Evolutionary conservation across 2,329 filamentous ascomycete species (phyloP).

Genomic region (Aspergillus udagawae): DNA sequence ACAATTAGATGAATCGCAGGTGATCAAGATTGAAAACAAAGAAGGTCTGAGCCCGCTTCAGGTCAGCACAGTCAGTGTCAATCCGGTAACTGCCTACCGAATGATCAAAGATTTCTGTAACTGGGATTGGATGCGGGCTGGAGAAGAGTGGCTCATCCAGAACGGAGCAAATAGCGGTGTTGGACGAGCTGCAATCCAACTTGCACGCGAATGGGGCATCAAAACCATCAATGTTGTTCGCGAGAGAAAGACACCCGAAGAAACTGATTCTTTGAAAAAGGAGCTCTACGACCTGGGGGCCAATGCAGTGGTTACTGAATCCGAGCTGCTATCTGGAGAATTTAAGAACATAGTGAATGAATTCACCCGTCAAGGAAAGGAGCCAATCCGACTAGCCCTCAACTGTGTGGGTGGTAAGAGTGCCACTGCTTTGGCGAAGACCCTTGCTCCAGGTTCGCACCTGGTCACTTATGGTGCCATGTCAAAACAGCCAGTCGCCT

Average conservation of each 20-base stretch:
- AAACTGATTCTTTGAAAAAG: slow-evolving; percentile 60
- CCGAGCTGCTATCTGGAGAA: slow-evolving; percentile 47
- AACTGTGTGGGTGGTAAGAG: slow-evolving; percentile 94
- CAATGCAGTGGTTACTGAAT: slow-evolving; percentile 59
- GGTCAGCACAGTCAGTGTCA: slow-evolving; percentile 83
- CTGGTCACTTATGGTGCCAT: slow-evolving; percentile 96
- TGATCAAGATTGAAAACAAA: slow-evolving; percentile 68
- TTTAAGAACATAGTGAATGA: slow-evolving; percentile 53
- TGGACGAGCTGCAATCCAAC: slow-evolving; percentile 83
- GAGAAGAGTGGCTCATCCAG: slow-evolving; percentile 93
- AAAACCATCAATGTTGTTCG: slow-evolving; percentile 88
- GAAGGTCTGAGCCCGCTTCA: slow-evolving; percentile 70
- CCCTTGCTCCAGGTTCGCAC: slow-evolving; percentile 63
- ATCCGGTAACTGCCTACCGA: slow-evolving; percentile 90
- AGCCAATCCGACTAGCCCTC: slow-evolving; percentile 70
- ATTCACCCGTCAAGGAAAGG: slow-evolving; percentile 68
- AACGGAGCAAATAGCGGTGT: slow-evolving; percentile 96
- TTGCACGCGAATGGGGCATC: slow-evolving; percentile 80
- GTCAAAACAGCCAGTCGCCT: slow-evolving; percentile 76
- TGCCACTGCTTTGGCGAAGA: slow-evolving; percentile 72
- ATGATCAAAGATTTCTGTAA: slow-evolving; percentile 78
- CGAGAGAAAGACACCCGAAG: slow-evolving; percentile 60
- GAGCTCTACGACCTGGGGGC: slow-evolving; percentile 61
- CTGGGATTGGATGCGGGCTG: slow-evolving; percentile 47
- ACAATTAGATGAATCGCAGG: slow-evolving; percentile 55